Evolutionary conservation across 1,284 basidiomycete species (phyloP).

Genomic region (Irpex sp.): DNA sequence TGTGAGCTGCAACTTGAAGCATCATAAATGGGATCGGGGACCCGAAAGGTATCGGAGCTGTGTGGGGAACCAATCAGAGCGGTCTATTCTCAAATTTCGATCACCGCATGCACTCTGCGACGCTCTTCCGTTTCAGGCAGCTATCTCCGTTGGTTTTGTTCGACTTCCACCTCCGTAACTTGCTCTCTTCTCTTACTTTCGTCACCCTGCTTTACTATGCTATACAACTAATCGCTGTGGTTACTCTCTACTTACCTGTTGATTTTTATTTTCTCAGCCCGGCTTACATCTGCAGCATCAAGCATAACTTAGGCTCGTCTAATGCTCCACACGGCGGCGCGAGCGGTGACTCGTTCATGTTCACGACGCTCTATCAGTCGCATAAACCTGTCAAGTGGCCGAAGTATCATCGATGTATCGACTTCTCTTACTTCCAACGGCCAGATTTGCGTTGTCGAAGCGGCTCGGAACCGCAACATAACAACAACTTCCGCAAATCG

Average conservation of each 20-base stretch:
- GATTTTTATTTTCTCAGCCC: too few species aligned
- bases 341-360: not conserved
- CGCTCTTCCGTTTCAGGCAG: not conserved
- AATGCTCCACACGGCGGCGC: not conserved
- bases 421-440: not conserved
- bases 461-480: not conserved
- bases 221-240: not conserved
- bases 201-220: not conserved
- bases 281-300: not conserved
- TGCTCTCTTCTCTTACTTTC: not conserved
- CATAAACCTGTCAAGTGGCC: not conserved
- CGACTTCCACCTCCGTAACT: not conserved
- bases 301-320: not conserved
- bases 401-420: not conserved
- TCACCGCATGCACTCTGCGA: not conserved
- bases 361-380: not conserved
- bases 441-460: not conserved
- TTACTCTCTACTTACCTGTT: not conserved
- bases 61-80: not conserved
- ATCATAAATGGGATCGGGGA: not conserved
- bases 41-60: not conserved
- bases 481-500: not conserved
- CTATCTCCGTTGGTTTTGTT: not conserved
- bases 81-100: not conserved
- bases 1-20: not conserved